Percentiles rank a stretch among this genome's conserved stretches.
phyloP scores from a whole-genome alignment of 768 basidiomycete genomes.

The Tylopilus intermedius region DNA sequence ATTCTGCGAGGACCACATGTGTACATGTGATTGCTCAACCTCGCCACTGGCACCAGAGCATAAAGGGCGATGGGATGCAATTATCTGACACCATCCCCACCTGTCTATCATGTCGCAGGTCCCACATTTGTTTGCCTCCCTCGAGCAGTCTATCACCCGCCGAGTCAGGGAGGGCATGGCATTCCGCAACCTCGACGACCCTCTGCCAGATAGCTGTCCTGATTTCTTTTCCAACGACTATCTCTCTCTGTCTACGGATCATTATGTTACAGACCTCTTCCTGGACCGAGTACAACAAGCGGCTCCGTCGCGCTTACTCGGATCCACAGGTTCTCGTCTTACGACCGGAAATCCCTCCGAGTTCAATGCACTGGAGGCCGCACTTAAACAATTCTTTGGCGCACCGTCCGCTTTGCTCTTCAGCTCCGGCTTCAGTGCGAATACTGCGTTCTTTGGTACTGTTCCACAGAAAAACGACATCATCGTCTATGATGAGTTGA shows the following conservation, averaged over 20 bases:
- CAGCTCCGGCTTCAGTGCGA: conserved; percentile 52
- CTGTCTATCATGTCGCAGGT: conserved; percentile 7
- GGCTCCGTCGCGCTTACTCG: conserved; percentile 29
- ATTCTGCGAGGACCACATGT: not conserved
- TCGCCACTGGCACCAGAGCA: not conserved
- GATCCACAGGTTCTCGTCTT: conserved; percentile 50
- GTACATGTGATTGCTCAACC: not conserved
- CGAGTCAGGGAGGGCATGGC: conserved; percentile 9
- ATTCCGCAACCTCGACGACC: conserved; percentile 9
- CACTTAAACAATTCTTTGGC: conserved; percentile 13
- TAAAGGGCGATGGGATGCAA: conserved; percentile 1
- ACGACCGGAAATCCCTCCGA: conserved; percentile 35
- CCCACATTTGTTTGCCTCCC: conserved; percentile 8
- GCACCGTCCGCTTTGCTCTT: conserved; percentile 44
- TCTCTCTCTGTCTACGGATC: conserved; percentile 39
- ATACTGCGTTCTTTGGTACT: conserved; percentile 42
- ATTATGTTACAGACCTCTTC: conserved; percentile 25
- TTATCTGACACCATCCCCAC: not conserved
- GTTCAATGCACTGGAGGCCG: conserved; percentile 12
- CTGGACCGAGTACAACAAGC: conserved; percentile 29
- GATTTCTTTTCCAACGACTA: conserved; percentile 51
- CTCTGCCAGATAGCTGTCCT: conserved; percentile 15
- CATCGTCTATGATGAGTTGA: conserved; percentile 48
- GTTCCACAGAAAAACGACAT: conserved; percentile 44
- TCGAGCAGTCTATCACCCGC: conserved; percentile 10